phyloP scores from a whole-genome alignment of 2,329 filamentous ascomycete species.

The Pochonia chlamydosporia region DNA sequence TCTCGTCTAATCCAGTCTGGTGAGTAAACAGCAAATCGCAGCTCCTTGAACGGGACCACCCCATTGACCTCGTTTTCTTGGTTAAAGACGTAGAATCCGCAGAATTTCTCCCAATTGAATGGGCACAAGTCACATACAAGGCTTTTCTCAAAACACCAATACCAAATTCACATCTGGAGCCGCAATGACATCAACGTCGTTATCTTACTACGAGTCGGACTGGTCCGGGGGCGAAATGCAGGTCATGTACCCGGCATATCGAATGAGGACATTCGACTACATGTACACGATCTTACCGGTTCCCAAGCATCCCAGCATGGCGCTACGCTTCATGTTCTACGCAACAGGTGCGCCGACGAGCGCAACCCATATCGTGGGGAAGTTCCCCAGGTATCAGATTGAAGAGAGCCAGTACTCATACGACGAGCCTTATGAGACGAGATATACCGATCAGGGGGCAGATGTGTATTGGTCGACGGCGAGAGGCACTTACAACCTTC shows the following conservation, averaged over 20 bases:
- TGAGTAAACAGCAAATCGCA: too few relatives aligned
- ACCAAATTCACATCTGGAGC: background rate
- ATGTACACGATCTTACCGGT: background rate
- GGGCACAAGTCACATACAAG: too few relatives aligned
- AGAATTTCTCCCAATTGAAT: too few relatives aligned
- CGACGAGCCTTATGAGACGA: background rate
- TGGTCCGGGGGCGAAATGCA: background rate
- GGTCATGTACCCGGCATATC: background rate
- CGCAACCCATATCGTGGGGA: slow-evolving; percentile 1
- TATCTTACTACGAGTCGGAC: background rate
- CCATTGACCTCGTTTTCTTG: too few relatives aligned
- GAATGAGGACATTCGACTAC: slow-evolving; percentile 2
- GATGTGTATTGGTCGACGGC: slow-evolving; percentile 5
- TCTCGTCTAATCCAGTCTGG: too few relatives aligned
- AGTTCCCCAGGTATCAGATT: slow-evolving; percentile 2
- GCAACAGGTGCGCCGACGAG: slow-evolving; percentile 1
- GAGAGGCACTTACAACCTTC: background rate
- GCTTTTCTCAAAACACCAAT: too few relatives aligned
- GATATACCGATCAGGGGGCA: background rate
- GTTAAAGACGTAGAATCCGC: too few relatives aligned
- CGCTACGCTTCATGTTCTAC: slow-evolving; percentile 1
- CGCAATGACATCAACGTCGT: slow-evolving; percentile 1
- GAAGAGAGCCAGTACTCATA: background rate
- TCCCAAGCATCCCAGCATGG: background rate
- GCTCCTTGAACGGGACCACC: too few relatives aligned